These are phyloP conservation scores for Chalciporus piperatus DNA, from an alignment of 768 basidiomycete genomes.

Conservation along the genomic window DNA sequence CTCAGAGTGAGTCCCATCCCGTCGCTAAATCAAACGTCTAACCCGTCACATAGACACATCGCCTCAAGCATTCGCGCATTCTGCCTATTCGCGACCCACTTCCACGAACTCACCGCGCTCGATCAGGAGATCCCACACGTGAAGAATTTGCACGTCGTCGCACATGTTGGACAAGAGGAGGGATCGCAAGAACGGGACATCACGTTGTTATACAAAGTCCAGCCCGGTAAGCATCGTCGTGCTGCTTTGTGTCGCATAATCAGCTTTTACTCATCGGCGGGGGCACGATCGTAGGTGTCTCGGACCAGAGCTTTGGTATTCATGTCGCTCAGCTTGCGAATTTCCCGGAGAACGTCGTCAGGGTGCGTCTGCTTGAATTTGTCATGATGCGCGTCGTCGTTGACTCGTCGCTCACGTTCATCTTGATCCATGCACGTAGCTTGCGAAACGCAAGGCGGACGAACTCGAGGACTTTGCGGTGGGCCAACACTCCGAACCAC, in stretches of 20 bases:
- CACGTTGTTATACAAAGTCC: constrained; percentile 69
- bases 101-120: constrained; percentile 93
- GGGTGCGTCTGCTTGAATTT: constrained; percentile 42
- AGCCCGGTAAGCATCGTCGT: constrained; percentile 57
- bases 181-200: constrained; percentile 66
- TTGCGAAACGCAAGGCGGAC: constrained; percentile 89
- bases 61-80: constrained; percentile 90
- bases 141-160: constrained; percentile 93
- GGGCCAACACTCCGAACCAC: constrained; percentile 35
- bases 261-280: too few species aligned
- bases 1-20: constrained; percentile 67
- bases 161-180: constrained; percentile 68
- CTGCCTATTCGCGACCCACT: constrained; percentile 96
- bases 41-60: constrained; percentile 64
- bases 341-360: constrained; percentile 93
- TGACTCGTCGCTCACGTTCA: constrained; percentile 3
- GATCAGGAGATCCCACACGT: constrained; percentile 85
- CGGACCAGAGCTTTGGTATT: constrained; percentile 98
- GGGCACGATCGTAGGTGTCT: constrained; percentile 62
- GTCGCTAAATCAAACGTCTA: background rate
- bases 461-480: constrained; percentile 84
- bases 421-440: constrained; percentile 39
- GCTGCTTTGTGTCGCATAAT: background rate
- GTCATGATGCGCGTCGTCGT: background rate
- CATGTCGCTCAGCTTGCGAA: constrained; percentile 97